Conservation (phyloP, 2,329 filamentous ascomycete species). For the Cladosporium austrohemisphaericum region DNA sequence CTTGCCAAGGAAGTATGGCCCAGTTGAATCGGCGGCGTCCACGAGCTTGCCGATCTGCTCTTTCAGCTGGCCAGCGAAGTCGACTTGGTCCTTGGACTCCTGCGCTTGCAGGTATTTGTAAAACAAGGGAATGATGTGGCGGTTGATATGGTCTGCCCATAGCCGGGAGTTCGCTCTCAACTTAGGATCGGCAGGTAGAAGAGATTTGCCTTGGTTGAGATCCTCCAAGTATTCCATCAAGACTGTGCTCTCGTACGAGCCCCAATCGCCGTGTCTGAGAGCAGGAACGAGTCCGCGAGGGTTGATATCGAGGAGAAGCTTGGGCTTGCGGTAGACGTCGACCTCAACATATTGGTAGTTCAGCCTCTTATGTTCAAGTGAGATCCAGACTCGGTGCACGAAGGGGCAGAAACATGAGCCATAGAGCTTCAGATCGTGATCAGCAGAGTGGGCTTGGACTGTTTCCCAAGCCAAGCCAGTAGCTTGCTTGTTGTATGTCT, state of each 20-base stretch:
- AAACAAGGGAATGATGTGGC: constrained; percentile 71
- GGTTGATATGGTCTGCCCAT: constrained; percentile 80
- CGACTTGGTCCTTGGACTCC: constrained; percentile 55
- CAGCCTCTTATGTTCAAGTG: constrained; percentile 73
- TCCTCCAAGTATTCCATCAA: constrained; percentile 89
- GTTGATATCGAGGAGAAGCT: constrained; percentile 69
- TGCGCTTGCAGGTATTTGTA: constrained; percentile 68
- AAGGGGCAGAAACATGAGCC: constrained; percentile 85
- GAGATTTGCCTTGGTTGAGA: constrained; percentile 53
- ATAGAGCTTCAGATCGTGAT: constrained; percentile 70
- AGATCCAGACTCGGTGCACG: constrained; percentile 85
- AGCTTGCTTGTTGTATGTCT: constrained; percentile 67
- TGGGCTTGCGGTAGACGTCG: constrained; percentile 72
- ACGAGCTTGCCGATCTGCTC: constrained; percentile 61
- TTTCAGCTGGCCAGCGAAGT: constrained; percentile 59
- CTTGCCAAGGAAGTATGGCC: constrained; percentile 65
- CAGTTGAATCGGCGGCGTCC: constrained; percentile 53
- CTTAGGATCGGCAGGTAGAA: constrained; percentile 65
- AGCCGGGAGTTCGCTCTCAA: constrained; percentile 69
- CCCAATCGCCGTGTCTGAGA: constrained; percentile 74
- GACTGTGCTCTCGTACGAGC: constrained; percentile 75
- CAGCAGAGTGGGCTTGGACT: constrained; percentile 65
- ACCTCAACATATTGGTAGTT: constrained; percentile 84
- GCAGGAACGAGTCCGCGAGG: constrained; percentile 72
- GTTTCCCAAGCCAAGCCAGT: constrained; percentile 68